Evolutionary conservation across 2,329 filamentous ascomycete species (phyloP).

Genomic region (Didymella pinodella): DNA sequence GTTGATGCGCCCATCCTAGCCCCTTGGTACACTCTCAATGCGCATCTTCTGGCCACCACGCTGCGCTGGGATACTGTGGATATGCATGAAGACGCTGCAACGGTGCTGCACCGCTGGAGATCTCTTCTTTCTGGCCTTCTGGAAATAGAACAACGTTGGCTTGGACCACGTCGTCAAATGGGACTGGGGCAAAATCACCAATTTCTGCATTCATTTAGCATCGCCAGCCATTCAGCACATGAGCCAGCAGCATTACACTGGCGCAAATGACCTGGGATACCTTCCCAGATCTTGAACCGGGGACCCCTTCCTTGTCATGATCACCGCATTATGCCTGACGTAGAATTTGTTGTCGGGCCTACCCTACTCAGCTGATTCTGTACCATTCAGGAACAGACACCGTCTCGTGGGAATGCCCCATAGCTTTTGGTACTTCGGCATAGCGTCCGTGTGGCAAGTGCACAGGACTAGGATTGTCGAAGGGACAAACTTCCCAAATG

Average conservation of each 20-base stretch:
- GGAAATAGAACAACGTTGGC: slow-evolving; percentile 51
- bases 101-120: slow-evolving; percentile 53
- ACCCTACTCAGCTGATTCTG: slow-evolving; percentile 53
- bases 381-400: slow-evolving; percentile 54
- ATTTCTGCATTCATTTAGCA: slow-evolving; percentile 49
- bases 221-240: slow-evolving; percentile 52
- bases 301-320: slow-evolving; percentile 50
- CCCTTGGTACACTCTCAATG: slow-evolving; percentile 45
- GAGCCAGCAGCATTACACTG: slow-evolving; percentile 48
- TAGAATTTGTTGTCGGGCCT: slow-evolving; percentile 53
- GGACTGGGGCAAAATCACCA: slow-evolving; percentile 39
- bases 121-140: slow-evolving; percentile 52
- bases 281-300: slow-evolving; percentile 51
- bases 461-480: slow-evolving; percentile 51
- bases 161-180: slow-evolving; percentile 34
- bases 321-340: slow-evolving; percentile 57
- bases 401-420: slow-evolving; percentile 53
- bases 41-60: slow-evolving; percentile 48
- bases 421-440: slow-evolving; percentile 51
- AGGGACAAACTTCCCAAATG: slow-evolving; percentile 49
- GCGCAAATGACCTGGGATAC: slow-evolving; percentile 46
- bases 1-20: slow-evolving; percentile 41
- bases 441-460: slow-evolving; percentile 54
- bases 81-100: slow-evolving; percentile 49
- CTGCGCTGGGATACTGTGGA: slow-evolving; percentile 40